These are phyloP conservation scores for Globisporangium polare DNA, from an alignment of 352 stramenopile genomes.

Conservation along the genomic window DNA sequence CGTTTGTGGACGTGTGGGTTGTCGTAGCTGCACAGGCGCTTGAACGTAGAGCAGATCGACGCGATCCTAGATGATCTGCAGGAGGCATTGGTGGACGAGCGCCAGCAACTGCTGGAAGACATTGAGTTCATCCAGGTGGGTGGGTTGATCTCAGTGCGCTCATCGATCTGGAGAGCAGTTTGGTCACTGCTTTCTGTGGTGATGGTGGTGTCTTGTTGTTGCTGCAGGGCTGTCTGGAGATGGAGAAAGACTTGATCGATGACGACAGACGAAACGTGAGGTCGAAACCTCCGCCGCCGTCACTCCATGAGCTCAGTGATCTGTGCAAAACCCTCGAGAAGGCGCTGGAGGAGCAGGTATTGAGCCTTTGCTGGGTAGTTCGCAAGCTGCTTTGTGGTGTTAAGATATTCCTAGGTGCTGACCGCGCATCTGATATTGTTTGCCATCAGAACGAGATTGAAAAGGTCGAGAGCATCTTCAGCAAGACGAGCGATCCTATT, in stretches of 20 bases:
- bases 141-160: neutral
- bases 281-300: constrained; percentile 32
- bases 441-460: constrained; percentile 27
- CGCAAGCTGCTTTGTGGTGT: neutral
- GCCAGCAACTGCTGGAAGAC: constrained; percentile 63
- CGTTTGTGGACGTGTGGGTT: neutral
- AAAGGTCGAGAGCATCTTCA: constrained; percentile 38
- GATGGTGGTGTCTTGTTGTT: too few relatives aligned
- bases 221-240: constrained; percentile 67
- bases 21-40: constrained; percentile 32
- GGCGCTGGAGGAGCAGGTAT: constrained; percentile 55
- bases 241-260: constrained; percentile 82
- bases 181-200: neutral
- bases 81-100: constrained; percentile 53
- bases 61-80: constrained; percentile 58
- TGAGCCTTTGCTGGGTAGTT: neutral
- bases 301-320: constrained; percentile 60
- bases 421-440: neutral
- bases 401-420: neutral
- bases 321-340: constrained; percentile 57
- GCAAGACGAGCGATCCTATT: constrained; percentile 21
- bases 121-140: constrained; percentile 82
- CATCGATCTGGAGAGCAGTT: neutral
- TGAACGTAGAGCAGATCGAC: constrained; percentile 78
- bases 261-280: constrained; percentile 53